Conservation (phyloP, 108 stramenopile species). For the Cylindrotheca closterium region DNA sequence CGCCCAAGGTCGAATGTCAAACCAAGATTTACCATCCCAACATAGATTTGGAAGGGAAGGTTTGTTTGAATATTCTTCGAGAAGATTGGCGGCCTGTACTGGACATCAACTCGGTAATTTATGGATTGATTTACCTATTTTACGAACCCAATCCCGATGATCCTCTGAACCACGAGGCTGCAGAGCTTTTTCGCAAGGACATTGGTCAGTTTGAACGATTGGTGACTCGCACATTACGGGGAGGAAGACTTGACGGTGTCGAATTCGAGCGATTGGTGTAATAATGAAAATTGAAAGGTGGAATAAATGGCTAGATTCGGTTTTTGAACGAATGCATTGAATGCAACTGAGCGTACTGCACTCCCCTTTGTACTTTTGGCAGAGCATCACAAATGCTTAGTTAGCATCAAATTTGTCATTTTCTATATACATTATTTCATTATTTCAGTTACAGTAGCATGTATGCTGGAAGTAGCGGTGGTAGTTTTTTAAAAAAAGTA, state of each 20-base stretch:
- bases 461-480: too few species aligned
- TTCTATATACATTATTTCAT: too few species aligned
- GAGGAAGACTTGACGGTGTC: slow-evolving; percentile 84
- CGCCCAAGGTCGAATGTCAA: slow-evolving; percentile 94
- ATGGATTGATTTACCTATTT: slow-evolving; percentile 98
- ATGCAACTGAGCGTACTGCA: too few species aligned
- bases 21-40: slow-evolving; percentile 99
- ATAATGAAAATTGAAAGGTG: too few species aligned
- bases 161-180: slow-evolving; percentile 98
- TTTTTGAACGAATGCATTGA: too few species aligned
- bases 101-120: slow-evolving; percentile 99
- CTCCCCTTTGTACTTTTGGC: too few species aligned
- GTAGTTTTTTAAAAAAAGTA: too few species aligned
- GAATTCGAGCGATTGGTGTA: slow-evolving; percentile 80
- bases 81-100: slow-evolving; percentile 99
- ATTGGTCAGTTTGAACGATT: slow-evolving; percentile 79
- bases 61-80: slow-evolving; percentile 96
- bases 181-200: slow-evolving; percentile 95
- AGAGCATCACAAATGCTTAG: too few species aligned
- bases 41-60: slow-evolving; percentile 97
- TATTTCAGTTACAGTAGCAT: too few species aligned
- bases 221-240: slow-evolving; percentile 82
- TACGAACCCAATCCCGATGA: slow-evolving; percentile 99
- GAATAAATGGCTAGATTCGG: too few species aligned
- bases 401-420: too few species aligned